Conservation (phyloP, 139 green algal genomes). For the Astrephomene gubernaculifera region DNA sequence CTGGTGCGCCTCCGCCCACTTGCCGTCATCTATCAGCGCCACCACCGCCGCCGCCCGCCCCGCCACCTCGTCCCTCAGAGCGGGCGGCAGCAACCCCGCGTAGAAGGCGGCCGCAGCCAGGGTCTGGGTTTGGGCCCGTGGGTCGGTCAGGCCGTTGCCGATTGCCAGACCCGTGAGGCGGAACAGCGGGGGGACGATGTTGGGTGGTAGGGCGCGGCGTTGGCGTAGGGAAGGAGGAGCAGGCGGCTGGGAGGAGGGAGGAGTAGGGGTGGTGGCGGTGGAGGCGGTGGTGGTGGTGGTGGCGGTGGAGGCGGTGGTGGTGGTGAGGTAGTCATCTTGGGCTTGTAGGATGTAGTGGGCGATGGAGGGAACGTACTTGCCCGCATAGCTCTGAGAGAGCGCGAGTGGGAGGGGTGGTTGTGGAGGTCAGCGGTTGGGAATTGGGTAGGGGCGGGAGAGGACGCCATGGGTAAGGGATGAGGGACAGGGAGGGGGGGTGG, state of each 20-base stretch:
- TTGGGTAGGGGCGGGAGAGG: no score
- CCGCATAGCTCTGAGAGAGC: slow-evolving; percentile 54
- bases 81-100: slow-evolving; percentile 66
- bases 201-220: not conserved
- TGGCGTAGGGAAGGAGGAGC: not conserved
- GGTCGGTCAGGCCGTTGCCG: slow-evolving; percentile 70
- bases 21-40: slow-evolving; percentile 37
- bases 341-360: slow-evolving; percentile 77
- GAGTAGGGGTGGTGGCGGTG: not conserved
- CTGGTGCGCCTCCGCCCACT: slow-evolving; percentile 63
- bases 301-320: not conserved
- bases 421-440: no score
- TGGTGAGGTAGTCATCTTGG: no score
- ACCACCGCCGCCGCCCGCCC: slow-evolving; percentile 29
- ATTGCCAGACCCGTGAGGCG: slow-evolving; percentile 15
- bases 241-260: no score
- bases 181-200: slow-evolving; percentile 21
- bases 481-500: no score
- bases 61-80: slow-evolving; percentile 44
- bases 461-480: no score
- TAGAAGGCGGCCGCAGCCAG: slow-evolving; percentile 64
- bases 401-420: no score
- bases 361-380: slow-evolving; percentile 76
- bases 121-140: slow-evolving; percentile 64
- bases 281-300: not conserved